These are phyloP conservation scores for Paramecium sexaurelia DNA, from an alignment of 73 alveolate species.

Conservation along the genomic window DNA sequence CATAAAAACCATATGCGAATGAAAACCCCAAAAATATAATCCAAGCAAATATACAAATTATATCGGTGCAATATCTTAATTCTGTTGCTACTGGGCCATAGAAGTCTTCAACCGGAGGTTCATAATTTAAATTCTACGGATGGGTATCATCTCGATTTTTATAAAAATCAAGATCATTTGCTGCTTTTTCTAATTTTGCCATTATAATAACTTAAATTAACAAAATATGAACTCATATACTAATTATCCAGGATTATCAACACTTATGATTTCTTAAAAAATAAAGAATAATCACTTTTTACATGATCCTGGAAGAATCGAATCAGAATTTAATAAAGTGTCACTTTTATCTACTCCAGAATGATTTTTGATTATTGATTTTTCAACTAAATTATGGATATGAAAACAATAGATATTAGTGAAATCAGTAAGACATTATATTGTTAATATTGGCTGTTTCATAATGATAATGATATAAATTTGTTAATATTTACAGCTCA, in stretches of 20 bases:
- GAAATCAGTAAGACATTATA: not conserved
- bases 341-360: not conserved
- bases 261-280: not conserved
- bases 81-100: constrained; percentile 29
- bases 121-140: not conserved
- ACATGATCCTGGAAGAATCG: not conserved
- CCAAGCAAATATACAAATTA: not conserved
- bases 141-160: constrained; percentile 15
- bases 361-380: not conserved
- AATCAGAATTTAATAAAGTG: not conserved
- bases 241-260: not conserved
- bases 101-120: constrained; percentile 18
- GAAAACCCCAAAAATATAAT: not conserved
- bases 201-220: not conserved
- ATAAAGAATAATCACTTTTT: not conserved
- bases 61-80: not conserved
- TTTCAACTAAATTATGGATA: not conserved
- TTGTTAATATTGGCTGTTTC: too few species aligned
- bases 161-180: not conserved
- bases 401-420: not conserved
- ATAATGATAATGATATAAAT: too few species aligned
- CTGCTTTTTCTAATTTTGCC: constrained; percentile 5
- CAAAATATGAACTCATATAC: constrained; percentile 10
- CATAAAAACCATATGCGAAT: constrained; percentile 4
- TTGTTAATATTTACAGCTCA: too few species aligned